A percentile compares a stretch with the other conserved stretches of the same genome.
phyloP scores from a whole-genome alignment of 768 basidiomycete genomes.

The Sistotremastrum niveocremeum region DNA sequence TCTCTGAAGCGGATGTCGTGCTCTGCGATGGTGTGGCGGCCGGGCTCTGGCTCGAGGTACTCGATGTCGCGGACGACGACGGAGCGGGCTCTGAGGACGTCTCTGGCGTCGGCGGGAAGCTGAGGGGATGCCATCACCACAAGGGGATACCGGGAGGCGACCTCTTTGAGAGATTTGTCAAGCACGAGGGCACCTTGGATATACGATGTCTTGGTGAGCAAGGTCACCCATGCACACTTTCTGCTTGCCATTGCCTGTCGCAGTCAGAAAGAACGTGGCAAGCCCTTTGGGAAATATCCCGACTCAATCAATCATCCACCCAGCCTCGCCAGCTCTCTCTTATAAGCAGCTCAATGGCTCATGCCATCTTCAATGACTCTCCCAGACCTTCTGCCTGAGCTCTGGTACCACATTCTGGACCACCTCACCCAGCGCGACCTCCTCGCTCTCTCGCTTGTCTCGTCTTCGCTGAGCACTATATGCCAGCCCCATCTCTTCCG shows the following conservation, averaged over 20 bases:
- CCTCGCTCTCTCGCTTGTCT: too few relatives aligned
- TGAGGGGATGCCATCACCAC: constrained; percentile 62
- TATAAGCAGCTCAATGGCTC: too few relatives aligned
- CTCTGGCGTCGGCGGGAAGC: constrained; percentile 36
- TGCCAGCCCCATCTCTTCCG: too few relatives aligned
- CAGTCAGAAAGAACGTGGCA: too few relatives aligned
- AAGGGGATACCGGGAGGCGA: constrained; percentile 57
- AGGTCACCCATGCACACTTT: constrained; percentile 56
- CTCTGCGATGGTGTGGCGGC: constrained; percentile 17
- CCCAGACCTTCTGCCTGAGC: too few relatives aligned
- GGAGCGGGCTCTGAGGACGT: constrained; percentile 35
- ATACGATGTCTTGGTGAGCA: constrained; percentile 57
- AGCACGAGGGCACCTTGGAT: constrained; percentile 51
- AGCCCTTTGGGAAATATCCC: too few relatives aligned
- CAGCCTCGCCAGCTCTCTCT: too few relatives aligned
- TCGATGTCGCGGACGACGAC: constrained; percentile 50
- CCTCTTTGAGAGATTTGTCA: constrained; percentile 36
- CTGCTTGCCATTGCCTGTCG: constrained; percentile 1
- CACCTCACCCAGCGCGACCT: too few relatives aligned
- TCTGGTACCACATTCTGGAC: too few relatives aligned
- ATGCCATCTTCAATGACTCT: too few relatives aligned
- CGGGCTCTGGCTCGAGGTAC: constrained; percentile 37
- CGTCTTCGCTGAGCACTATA: too few relatives aligned
- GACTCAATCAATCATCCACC: too few relatives aligned
- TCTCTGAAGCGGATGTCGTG: constrained; percentile 34